Evolutionary conservation across 805 yeast genomes (phyloP), one percentile per base, ranked within the genome.

Genomic region (Candida saitoana): DNA sequence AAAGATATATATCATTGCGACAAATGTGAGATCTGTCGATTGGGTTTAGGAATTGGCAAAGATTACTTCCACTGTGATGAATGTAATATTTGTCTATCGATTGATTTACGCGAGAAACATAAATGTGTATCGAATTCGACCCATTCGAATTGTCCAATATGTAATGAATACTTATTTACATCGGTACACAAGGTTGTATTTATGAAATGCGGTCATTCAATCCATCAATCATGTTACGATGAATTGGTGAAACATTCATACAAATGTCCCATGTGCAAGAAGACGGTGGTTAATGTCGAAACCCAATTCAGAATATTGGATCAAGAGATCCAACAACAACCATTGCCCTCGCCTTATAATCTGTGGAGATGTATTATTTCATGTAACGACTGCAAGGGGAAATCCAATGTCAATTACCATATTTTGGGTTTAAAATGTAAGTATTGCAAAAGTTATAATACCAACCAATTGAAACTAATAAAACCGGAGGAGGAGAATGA

Each of bases 141-240:
- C 0, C 93, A 85, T 59, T 84, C 95, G 36, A 82, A 89, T 57
- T 90, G 97, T 60, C 96, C 96, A 1, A 87, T 90, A 29, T 90
- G 97, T 63, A 87, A 85, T 44, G 97, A 89, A 52, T 89, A 82
- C 60, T 78, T 90, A 78, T 90, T 90, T 59, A 84, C 88, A 12
- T 82, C 93, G 3, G 79, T 84, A 5, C 74, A 71, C 56, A 82
- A 88, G 8, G 95, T 89, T 34, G 95, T 88, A 16, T 89, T 90
- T 59, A 88, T 90, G 96, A 70, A 75, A 38, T 90, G 98, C 64
- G 96, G 97, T 2, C 98, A 90, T 63, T 87, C 96, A 30, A 90
- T 90, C 44, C 98, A 90, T 64, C 87, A 88, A 59, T 55, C 61
- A 19, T 90, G 98, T 60, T 89, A 80, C 59, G 82, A 82, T 47